Percentiles rank a stretch among this genome's conserved stretches.
Conservation (phyloP, 164 flowering plant species). For the Taxillus chinensis region DNA sequence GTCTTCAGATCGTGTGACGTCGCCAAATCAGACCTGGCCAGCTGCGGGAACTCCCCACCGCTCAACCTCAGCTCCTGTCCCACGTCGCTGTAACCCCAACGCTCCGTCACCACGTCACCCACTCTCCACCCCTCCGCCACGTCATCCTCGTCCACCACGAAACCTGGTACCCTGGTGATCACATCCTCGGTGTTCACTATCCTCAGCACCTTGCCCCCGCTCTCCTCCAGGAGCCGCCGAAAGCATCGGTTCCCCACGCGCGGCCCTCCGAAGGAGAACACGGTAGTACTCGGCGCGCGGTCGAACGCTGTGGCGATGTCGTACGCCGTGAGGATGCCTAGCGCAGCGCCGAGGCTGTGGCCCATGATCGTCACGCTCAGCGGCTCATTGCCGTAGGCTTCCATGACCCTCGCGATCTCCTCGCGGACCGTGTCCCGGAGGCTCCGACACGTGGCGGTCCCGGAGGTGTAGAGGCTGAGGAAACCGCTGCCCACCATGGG, state of each 20-base stretch:
- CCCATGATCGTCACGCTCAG: slow-evolving; percentile 59
- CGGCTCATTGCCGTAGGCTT: slow-evolving; percentile 28
- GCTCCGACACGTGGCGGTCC: slow-evolving; percentile 19
- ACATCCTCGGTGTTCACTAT: slow-evolving; percentile 47
- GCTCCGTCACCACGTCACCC: slow-evolving; percentile 4
- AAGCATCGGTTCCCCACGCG: slow-evolving; percentile 45
- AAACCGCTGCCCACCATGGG: slow-evolving; percentile 79
- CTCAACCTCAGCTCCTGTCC: slow-evolving; percentile 41
- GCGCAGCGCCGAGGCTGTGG: slow-evolving; percentile 50
- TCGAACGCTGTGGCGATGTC: slow-evolving; percentile 26
- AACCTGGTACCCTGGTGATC: slow-evolving; percentile 43
- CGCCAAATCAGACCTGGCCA: background rate
- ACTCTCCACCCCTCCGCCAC: slow-evolving; percentile 1
- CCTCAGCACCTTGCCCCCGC: slow-evolving; percentile 32
- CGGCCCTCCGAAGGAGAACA: slow-evolving; percentile 51
- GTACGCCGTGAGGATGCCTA: slow-evolving; percentile 40
- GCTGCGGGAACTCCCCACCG: slow-evolving; percentile 27
- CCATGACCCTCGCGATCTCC: slow-evolving; percentile 33
- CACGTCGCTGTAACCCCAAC: slow-evolving; percentile 42
- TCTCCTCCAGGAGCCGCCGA: slow-evolving; percentile 14
- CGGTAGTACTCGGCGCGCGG: slow-evolving; percentile 30
- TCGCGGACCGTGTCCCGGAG: slow-evolving; percentile 32
- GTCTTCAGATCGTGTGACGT: background rate
- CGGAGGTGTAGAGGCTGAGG: slow-evolving; percentile 55
- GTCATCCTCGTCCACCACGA: slow-evolving; percentile 17